Evolutionary conservation across 108 stramenopile genomes (phyloP).

Genomic region (Discostella stelligeroides): DNA sequence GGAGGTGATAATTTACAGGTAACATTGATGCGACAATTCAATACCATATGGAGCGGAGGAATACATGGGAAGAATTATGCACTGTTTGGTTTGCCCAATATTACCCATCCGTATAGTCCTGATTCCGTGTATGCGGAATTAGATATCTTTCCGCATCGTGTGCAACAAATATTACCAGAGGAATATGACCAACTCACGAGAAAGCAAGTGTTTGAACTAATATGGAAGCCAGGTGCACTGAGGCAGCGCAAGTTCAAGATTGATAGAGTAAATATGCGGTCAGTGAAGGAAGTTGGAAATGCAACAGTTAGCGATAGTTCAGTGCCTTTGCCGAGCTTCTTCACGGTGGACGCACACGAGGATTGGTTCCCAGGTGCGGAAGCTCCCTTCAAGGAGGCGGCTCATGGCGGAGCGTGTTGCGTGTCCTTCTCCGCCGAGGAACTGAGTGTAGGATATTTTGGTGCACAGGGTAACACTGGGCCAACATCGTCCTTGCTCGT

Average conservation of each 20-base stretch:
- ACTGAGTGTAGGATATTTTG: constrained; percentile 12
- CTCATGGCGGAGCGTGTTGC: constrained; percentile 51
- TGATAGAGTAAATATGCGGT: constrained; percentile 28
- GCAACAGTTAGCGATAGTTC: constrained; percentile 16
- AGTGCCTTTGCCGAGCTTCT: constrained; percentile 26
- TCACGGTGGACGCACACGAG: constrained; percentile 27
- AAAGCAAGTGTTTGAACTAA: constrained; percentile 24
- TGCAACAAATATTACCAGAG: constrained; percentile 36
- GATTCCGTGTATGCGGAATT: constrained; percentile 37
- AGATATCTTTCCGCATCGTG: constrained; percentile 32
- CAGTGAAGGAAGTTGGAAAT: constrained; percentile 39
- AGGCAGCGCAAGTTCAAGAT: constrained; percentile 30
- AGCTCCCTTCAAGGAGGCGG: constrained; percentile 36
- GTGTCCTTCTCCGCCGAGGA: constrained; percentile 36
- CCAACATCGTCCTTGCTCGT: constrained; percentile 37
- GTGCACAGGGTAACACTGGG: neutral
- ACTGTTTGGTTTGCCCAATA: constrained; percentile 33
- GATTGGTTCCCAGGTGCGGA: constrained; percentile 38
- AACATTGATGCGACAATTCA: constrained; percentile 25
- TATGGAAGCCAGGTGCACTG: constrained; percentile 35
- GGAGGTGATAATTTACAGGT: constrained; percentile 36
- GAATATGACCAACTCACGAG: constrained; percentile 20
- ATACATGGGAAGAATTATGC: constrained; percentile 41
- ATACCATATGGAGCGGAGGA: constrained; percentile 44
- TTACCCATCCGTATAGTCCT: constrained; percentile 30